Evolutionary conservation across 345 rosid genomes (phyloP).

Genomic region (Citrus unshiu): DNA sequence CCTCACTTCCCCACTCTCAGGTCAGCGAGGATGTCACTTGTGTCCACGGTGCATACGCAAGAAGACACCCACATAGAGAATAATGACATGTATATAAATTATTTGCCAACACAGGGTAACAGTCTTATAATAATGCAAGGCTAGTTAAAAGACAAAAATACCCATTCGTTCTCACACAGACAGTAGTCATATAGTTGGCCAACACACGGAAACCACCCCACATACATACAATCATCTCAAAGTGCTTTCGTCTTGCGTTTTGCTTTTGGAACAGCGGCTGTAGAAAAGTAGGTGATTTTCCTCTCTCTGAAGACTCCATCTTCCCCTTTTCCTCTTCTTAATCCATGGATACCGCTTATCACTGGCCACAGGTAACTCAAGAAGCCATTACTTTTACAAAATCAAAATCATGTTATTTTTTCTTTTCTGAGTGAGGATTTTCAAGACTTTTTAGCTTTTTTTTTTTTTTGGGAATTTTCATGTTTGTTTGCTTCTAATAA

Average conservation of each 20-base stretch:
- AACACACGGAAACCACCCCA: constrained; percentile 9
- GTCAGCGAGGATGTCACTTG: constrained; percentile 14
- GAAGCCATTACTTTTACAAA: constrained; percentile 7
- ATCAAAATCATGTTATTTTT: constrained; percentile 14
- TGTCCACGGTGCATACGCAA: constrained; percentile 4
- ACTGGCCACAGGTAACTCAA: constrained; percentile 43
- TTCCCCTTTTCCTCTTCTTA: constrained; percentile 10
- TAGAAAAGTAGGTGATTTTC: constrained; percentile 23
- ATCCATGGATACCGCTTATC: constrained; percentile 40
- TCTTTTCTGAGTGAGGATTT: not conserved
- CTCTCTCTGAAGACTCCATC: constrained; percentile 13
- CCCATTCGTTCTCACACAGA: constrained; percentile 13
- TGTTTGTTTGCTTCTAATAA: not conserved
- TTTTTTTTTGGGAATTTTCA: not conserved
- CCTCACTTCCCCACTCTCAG: constrained; percentile 5
- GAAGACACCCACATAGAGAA: not conserved
- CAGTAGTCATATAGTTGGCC: constrained; percentile 16
- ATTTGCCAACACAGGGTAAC: not conserved
- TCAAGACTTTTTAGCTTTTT: not conserved
- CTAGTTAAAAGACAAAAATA: constrained; percentile 6
- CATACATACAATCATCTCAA: not conserved
- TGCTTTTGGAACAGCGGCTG: constrained; percentile 20
- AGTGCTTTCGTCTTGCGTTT: not conserved
- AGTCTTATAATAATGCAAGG: not conserved
- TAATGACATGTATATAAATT: not conserved